phyloP scores from a whole-genome alignment of 1,284 basidiomycete species.

The Boletus albobrunnescens region DNA sequence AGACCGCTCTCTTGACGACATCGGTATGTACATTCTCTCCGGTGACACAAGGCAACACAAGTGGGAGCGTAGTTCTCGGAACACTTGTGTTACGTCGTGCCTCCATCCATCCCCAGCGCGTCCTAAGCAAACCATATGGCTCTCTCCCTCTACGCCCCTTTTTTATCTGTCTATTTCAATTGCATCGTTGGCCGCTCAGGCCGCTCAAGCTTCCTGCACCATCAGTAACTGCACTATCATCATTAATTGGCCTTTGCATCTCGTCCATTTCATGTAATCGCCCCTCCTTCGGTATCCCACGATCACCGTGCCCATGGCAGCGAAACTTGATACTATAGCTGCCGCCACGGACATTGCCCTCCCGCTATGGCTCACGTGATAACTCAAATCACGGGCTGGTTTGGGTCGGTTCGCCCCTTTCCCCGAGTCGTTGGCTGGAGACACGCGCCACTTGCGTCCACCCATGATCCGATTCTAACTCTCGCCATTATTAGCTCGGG shows the following conservation, averaged over 20 bases:
- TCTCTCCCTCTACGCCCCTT: not conserved
- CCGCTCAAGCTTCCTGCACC: not conserved
- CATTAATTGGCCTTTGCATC: not conserved
- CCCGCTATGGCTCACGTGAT: not conserved
- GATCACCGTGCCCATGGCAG: not conserved
- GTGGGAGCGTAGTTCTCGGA: slow-evolving; percentile 50
- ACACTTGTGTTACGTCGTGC: slow-evolving; percentile 36
- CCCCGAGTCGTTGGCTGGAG: slow-evolving; percentile 13
- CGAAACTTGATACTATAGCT: not conserved
- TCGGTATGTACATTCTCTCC: not conserved
- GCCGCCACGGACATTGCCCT: not conserved
- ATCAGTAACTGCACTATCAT: not conserved
- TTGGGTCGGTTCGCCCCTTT: slow-evolving; percentile 7
- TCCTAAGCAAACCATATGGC: not conserved
- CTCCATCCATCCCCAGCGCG: not conserved
- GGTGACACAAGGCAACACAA: slow-evolving; percentile 26
- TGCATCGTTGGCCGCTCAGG: not conserved
- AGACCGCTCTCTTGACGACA: not conserved
- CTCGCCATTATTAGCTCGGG: not conserved
- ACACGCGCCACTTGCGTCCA: not conserved
- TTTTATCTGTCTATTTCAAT: not conserved
- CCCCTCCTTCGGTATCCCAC: not conserved
- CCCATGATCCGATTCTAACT: slow-evolving; percentile 22
- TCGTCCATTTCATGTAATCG: not conserved
- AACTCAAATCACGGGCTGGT: not conserved